Base-by-base conservation (phyloP, 345 rosid species). In the Bruguiera sexangula region DNA sequence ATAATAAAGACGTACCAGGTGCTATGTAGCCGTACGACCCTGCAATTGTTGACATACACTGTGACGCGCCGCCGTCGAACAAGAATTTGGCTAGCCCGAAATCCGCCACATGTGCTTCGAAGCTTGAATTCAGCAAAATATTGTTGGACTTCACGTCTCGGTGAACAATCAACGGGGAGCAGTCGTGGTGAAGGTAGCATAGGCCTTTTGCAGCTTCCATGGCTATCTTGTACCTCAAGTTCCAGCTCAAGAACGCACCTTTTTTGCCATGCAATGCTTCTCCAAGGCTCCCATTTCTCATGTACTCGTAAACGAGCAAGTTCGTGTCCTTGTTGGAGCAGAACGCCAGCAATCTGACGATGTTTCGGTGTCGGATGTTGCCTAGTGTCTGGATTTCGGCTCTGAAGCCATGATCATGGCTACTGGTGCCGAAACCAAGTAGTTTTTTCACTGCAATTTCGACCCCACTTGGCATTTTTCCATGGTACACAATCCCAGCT, bases 11-110 rank as follows among this genome's bases (percentile, higher is more conserved):
- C 69, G 58, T 88, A 94, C 98, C 98, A 73, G 98, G 98, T 60
- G 98, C 98, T 22, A 91, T 94, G 81, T 94, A 94, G 65, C 98
- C 98, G 29, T 94, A 94, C 1, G 97, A 94, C 63, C 97, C 98
- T 30, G 95, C 98, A 66, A 94, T 80, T 3, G 98, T 93, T 26
- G 98, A 94, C 98, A 94, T 94, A 70, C 97, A 94, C 75, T 94
- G 87, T 0, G 97, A 87, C n/a, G 92, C 82, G 13, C 88, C 98
- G 30, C 82, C 89, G 59, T 87, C 96, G 37, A 81, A 84, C 75
- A 91, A 77, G 85, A 86, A 91, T 80, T 94, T 94, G 13, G 98
- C 98, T 0, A 94, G 82, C 36, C 98, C 96, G 58, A 94, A 94
- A 85, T 94, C 98, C 1, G 98, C 98, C 0, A 94, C 97, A 76